Evolutionary conservation across 1,284 basidiomycete species (phyloP), one percentile per base, ranked within the genome.

Genomic region (Marasmius oreades): DNA sequence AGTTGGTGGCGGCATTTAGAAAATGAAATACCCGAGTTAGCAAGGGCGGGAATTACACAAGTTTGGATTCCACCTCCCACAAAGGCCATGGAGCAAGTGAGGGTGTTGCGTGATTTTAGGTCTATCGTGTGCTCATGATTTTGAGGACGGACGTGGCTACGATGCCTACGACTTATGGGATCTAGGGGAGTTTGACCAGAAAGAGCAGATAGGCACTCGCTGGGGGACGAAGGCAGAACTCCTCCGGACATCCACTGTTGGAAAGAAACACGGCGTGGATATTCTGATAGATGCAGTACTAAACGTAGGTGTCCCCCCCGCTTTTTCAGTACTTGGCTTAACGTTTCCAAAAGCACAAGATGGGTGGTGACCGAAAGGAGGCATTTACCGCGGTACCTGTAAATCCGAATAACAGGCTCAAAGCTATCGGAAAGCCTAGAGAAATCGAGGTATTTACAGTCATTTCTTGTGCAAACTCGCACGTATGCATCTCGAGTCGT

Each of bases 211-310:
- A 52, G 70, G 77, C 8, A 98, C 95, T n/a, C 84, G 95, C 61
- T 98, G 94, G 92, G 95, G 95, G 18, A 90, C 88, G 12, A 90
- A 88, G 63, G 84, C 93, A 46, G 87, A 98, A 64, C 81, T 96
- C 20, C 67, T 93, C 2, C 67, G 72, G 4, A 86, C 90, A 11
- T 88, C 91, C 68, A 69, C 73, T 53, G 67, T 72, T 24, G 89
- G 89, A 2, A 77, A 76, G 59, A 68, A 74, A 60, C 73, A 79
- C 61, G 79, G 84, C 4, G 77, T 93, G 23, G 82, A 85, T 57
- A 77, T 90, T 44, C 69, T 91, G 26, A 82, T 92, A 53, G 91
- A 93, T 62, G 86, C 89, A 1, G 85, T 92, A 2, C 73, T 92
- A 53, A 90, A 90, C 68, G 90, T 92, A 61, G 67, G 78, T 63